Evolutionary conservation across 1,284 basidiomycete species (phyloP).

Genomic region (Flammula alnicola): DNA sequence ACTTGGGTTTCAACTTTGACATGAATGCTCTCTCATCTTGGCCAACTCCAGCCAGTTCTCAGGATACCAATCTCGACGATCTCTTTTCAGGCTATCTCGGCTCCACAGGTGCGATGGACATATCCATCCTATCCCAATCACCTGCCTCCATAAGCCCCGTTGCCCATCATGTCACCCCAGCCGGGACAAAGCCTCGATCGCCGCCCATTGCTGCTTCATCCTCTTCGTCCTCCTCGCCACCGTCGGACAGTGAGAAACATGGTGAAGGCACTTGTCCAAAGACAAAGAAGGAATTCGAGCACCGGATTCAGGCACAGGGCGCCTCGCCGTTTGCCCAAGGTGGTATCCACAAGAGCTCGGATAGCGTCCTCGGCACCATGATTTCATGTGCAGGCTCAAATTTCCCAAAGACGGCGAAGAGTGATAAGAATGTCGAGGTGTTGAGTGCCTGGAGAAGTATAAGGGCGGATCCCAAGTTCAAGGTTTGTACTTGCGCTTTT

Average conservation of each 20-base stretch:
- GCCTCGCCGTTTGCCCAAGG: slow-evolving; percentile 49
- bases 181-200: slow-evolving; percentile 32
- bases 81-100: slow-evolving; percentile 61
- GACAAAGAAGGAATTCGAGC: slow-evolving; percentile 58
- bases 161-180: slow-evolving; percentile 44
- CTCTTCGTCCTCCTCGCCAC: slow-evolving; percentile 39
- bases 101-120: slow-evolving; percentile 45
- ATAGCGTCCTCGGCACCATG: slow-evolving; percentile 45
- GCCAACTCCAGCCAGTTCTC: slow-evolving; percentile 40
- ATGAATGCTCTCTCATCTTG: slow-evolving; percentile 44
- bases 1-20: slow-evolving; percentile 46
- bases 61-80: slow-evolving; percentile 56
- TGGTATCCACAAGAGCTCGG: slow-evolving; percentile 36
- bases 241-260: slow-evolving; percentile 28
- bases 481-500: too few relatives aligned
- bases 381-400: slow-evolving; percentile 64
- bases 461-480: slow-evolving; percentile 71
- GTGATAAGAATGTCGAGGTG: slow-evolving; percentile 74
- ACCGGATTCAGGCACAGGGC: slow-evolving; percentile 51
- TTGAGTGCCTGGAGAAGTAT: slow-evolving; percentile 77
- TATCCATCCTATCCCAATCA: slow-evolving; percentile 46
- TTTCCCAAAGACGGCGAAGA: slow-evolving; percentile 71
- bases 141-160: slow-evolving; percentile 59
- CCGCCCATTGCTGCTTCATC: slow-evolving; percentile 35
- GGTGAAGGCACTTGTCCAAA: slow-evolving; percentile 50